Evolutionary conservation across 148 eudicot genomes (phyloP).

Genomic region (Polygonum maritimum): DNA sequence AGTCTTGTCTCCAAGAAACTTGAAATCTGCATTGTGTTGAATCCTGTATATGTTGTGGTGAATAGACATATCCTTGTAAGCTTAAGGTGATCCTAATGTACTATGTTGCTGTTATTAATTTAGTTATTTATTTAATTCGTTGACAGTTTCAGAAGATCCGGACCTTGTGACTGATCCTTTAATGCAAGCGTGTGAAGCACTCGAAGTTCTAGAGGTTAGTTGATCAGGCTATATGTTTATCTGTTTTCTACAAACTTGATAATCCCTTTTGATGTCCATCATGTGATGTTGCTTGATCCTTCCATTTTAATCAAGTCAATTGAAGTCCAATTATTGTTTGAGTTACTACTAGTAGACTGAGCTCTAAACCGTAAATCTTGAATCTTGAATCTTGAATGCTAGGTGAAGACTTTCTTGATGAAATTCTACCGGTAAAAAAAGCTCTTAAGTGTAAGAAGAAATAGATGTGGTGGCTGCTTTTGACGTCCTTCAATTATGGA

Average conservation of each 20-base stretch:
- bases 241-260: background rate
- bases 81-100: background rate
- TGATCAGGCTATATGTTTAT: background rate
- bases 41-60: background rate
- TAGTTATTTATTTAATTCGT: background rate
- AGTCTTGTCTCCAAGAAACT: background rate
- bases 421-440: background rate
- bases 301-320: background rate
- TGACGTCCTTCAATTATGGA: background rate
- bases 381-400: background rate
- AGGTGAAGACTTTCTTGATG: background rate
- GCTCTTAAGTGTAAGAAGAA: background rate
- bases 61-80: background rate
- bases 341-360: background rate
- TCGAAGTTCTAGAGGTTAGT: conserved; percentile 76
- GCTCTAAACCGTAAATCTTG: background rate
- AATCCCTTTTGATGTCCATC: background rate
- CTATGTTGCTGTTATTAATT: background rate
- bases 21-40: background rate
- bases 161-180: conserved; percentile 59
- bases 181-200: conserved; percentile 74
- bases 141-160: conserved; percentile 51
- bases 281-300: background rate
- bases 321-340: background rate
- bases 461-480: background rate